Conservation (phyloP, 2,329 filamentous ascomycete species). For the Atkinsonella hypoxylon region DNA sequence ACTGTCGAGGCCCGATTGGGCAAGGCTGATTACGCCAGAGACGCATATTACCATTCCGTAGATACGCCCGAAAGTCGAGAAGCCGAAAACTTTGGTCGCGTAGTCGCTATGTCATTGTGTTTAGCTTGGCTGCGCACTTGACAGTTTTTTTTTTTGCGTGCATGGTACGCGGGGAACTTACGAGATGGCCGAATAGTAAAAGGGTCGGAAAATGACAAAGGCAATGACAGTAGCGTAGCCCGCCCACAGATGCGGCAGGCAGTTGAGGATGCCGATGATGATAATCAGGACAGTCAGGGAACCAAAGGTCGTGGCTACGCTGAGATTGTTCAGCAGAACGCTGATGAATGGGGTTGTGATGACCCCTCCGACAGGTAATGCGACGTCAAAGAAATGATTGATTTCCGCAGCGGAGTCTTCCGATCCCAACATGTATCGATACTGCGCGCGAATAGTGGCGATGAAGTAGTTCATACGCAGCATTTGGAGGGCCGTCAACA, state of each 20-base stretch:
- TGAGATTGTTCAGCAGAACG: constrained; percentile 52
- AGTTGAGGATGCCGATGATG: constrained; percentile 47
- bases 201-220: constrained; percentile 60
- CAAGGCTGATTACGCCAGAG: constrained; percentile 60
- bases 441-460: constrained; percentile 58
- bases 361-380: constrained; percentile 57
- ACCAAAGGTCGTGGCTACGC: constrained; percentile 46
- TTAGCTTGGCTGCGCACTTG: constrained; percentile 3
- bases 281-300: constrained; percentile 49
- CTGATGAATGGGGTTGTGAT: constrained; percentile 62
- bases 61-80: constrained; percentile 68
- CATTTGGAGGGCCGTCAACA: constrained; percentile 45
- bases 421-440: constrained; percentile 52
- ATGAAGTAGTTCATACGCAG: constrained; percentile 26
- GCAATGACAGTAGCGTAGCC: constrained; percentile 55
- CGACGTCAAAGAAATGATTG: constrained; percentile 32
- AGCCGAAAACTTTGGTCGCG: constrained; percentile 69
- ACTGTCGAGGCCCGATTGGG: constrained; percentile 57
- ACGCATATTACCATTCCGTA: constrained; percentile 66
- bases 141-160: not conserved
- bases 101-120: constrained; percentile 40
- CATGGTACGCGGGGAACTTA: constrained; percentile 15
- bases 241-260: constrained; percentile 48
- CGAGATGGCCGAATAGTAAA: constrained; percentile 69
- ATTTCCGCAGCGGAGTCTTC: constrained; percentile 24